A percentile compares a stretch with the other conserved stretches of the same genome.
These are phyloP conservation scores for Kingdonia uniflora DNA, from an alignment of 164 flowering plant genomes.

Conservation along the genomic window DNA sequence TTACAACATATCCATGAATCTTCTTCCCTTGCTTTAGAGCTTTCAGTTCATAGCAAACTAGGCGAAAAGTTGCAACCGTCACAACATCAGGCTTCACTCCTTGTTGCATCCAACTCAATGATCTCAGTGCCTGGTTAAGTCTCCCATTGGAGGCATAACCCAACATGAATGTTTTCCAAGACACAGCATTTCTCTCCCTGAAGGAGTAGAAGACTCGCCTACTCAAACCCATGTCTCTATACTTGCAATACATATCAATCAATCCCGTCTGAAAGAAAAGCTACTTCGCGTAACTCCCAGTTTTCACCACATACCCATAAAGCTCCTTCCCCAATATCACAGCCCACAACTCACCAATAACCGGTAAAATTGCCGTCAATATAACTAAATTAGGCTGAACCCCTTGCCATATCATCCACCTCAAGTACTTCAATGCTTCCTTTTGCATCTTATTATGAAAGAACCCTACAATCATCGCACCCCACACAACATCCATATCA, in stretches of 20 bases:
- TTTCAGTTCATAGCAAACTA: slow-evolving; percentile 57
- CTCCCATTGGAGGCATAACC: slow-evolving; percentile 70
- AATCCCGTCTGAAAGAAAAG: slow-evolving; percentile 53
- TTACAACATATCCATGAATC: slow-evolving; percentile 59
- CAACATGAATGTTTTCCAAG: slow-evolving; percentile 83
- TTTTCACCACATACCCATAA: slow-evolving; percentile 66
- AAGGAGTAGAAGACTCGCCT: slow-evolving; percentile 57
- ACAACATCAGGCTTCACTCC: slow-evolving; percentile 88
- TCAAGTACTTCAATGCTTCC: slow-evolving; percentile 50
- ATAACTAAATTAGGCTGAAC: slow-evolving; percentile 54
- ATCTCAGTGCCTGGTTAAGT: slow-evolving; percentile 72
- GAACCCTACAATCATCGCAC: slow-evolving; percentile 79
- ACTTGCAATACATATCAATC: slow-evolving; percentile 88
- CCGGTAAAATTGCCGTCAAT: slow-evolving; percentile 56
- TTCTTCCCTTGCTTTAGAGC: slow-evolving; percentile 68
- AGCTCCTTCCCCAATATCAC: slow-evolving; percentile 53
- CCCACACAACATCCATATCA: slow-evolving; percentile 75
- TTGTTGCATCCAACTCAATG: slow-evolving; percentile 84
- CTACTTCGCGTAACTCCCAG: slow-evolving; percentile 34
- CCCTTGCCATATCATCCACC: slow-evolving; percentile 59
- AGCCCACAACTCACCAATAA: slow-evolving; percentile 45
- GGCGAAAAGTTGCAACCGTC: slow-evolving; percentile 69
- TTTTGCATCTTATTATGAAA: slow-evolving; percentile 52
- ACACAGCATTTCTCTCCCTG: slow-evolving; percentile 50
- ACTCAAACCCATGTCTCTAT: slow-evolving; percentile 57